These are phyloP conservation scores for Solanum rostratum DNA, from an alignment of 257 asterid species.

Conservation along the genomic window DNA sequence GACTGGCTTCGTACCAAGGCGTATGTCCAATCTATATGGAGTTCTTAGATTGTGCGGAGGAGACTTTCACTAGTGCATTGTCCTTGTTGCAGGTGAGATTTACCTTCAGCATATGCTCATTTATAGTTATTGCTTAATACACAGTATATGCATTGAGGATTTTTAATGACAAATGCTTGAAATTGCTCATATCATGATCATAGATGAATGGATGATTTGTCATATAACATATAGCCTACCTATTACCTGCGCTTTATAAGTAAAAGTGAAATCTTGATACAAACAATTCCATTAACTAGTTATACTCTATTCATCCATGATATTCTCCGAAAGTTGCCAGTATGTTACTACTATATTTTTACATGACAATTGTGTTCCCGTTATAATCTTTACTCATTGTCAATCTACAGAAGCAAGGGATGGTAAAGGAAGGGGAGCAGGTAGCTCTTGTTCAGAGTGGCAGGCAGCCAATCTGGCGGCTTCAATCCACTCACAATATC, in stretches of 20 bases:
- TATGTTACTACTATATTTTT: not conserved
- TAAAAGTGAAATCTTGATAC: not conserved
- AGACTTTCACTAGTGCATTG: slow-evolving; percentile 65
- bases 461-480: slow-evolving; percentile 65
- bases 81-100: slow-evolving; percentile 48
- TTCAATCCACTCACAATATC: slow-evolving; percentile 82
- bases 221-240: not conserved
- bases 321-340: not conserved
- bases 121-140: not conserved
- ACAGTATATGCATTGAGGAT: not conserved
- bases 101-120: not conserved
- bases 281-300: not conserved
- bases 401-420: slow-evolving; percentile 55
- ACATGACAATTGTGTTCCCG: not conserved
- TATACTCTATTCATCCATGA: not conserved
- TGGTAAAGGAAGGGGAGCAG: slow-evolving; percentile 88
- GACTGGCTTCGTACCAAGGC: slow-evolving; percentile 94
- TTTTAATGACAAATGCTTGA: not conserved
- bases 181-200: not conserved
- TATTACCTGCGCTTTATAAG: not conserved
- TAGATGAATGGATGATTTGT: not conserved
- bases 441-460: slow-evolving; percentile 98
- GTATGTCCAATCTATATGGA: slow-evolving; percentile 84
- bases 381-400: not conserved
- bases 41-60: slow-evolving; percentile 75